Evolutionary conservation across 208 protist species (phyloP).

Genomic region (Acanthamoeba lenticulata): DNA sequence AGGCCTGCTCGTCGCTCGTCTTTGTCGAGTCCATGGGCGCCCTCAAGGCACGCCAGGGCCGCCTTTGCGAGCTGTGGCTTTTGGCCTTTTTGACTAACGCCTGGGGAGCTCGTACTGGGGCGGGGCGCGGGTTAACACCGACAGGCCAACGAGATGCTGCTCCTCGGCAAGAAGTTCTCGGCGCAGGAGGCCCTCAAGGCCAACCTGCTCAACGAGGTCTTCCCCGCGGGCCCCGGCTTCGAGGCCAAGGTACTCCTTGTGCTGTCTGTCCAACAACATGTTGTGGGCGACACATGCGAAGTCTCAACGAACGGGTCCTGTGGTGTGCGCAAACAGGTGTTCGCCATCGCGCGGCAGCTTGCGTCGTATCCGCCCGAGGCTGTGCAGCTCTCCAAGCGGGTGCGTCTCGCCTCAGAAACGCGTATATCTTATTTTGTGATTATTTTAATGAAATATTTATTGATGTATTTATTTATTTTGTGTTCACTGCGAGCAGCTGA

Average conservation of each 20-base stretch:
- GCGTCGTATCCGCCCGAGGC: conserved; percentile 19
- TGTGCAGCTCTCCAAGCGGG: conserved; percentile 56
- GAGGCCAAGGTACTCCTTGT: neutral
- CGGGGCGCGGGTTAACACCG: too few species aligned
- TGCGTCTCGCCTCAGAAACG: neutral
- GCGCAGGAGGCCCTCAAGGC: conserved; percentile 33
- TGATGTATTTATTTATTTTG: neutral
- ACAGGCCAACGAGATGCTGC: conserved; percentile 58
- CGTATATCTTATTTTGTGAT: neutral
- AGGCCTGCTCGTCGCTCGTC: conserved; percentile 63
- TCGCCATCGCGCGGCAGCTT: conserved; percentile 21
- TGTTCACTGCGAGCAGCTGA: neutral
- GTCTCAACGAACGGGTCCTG: neutral
- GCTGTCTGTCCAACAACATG: neutral
- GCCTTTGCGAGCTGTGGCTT: neutral
- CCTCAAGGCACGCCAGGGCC: neutral
- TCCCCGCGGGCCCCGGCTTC: too few species aligned
- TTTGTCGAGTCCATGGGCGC: conserved; percentile 58
- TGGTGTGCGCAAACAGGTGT: neutral
- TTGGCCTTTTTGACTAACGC: neutral
- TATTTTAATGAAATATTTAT: neutral
- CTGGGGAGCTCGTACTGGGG: neutral
- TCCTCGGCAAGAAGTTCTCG: conserved; percentile 58
- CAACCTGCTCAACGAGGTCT: conserved; percentile 54
- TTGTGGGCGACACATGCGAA: neutral